phyloP scores from a whole-genome alignment of 805 yeast genomes.

The Yamadazyma olivae region DNA sequence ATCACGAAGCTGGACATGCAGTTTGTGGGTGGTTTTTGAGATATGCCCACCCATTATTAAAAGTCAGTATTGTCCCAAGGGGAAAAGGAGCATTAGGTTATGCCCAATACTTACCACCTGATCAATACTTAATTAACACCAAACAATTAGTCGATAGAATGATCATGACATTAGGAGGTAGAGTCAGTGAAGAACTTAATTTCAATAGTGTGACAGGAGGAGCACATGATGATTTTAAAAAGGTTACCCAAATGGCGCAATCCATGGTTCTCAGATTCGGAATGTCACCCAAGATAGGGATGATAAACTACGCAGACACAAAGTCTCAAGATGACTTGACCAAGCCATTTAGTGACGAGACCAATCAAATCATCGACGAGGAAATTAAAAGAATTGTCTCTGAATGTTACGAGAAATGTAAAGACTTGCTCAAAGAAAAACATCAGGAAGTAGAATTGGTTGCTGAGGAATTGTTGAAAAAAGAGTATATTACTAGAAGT shows the following conservation, averaged over 20 bases:
- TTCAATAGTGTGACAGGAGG: conserved; percentile 93
- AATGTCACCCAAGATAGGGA: conserved; percentile 85
- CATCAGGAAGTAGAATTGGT: conserved; percentile 61
- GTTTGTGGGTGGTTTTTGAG: conserved; percentile 95
- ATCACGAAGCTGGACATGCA: conserved; percentile 99
- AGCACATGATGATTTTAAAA: conserved; percentile 94
- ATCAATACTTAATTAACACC: conserved; percentile 72
- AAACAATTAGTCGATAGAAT: conserved; percentile 83
- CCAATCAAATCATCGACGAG: conserved; percentile 61
- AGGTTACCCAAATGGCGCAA: conserved; percentile 90
- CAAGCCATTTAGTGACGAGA: conserved; percentile 81
- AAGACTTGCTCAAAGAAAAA: conserved; percentile 54
- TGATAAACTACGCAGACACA: conserved; percentile 31
- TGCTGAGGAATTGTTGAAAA: conserved; percentile 67
- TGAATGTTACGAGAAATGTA: conserved; percentile 63
- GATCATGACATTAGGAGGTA: conserved; percentile 97
- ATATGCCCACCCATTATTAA: conserved; percentile 88
- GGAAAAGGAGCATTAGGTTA: conserved; percentile 97
- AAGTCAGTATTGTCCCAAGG: conserved; percentile 95
- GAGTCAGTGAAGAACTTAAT: conserved; percentile 93
- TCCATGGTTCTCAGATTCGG: conserved; percentile 92
- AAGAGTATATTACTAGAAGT: conserved; percentile 78
- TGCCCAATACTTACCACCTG: conserved; percentile 96
- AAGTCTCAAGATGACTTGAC: conserved; percentile 55
- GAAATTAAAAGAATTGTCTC: conserved; percentile 68